Base-by-base conservation (phyloP, 2,329 filamentous ascomycete genomes). In the Piedraia hortae region DNA sequence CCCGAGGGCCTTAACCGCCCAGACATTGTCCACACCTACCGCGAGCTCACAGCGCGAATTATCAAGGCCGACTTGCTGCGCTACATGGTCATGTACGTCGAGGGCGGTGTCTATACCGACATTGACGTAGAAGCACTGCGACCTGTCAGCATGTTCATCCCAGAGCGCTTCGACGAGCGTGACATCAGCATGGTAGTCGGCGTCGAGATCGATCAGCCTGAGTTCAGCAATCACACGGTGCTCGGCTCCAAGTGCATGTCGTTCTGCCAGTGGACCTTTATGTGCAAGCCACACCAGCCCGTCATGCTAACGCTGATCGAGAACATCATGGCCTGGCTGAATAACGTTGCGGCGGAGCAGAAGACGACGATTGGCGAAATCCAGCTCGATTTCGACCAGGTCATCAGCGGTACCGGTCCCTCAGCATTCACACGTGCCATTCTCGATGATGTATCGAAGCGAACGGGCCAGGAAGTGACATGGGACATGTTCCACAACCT, bases 181-280 rank as follows among this genome's bases (percentile, higher is more conserved):
- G 60, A 70, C n/a, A 54, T 73, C 21, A 62, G 71, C 32, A 59
- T 73, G 51, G 59, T 74, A 10, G 57, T 73, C 12, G 64, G 67
- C 8, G 51, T 74, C 1, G 68, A 74, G 38, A 67, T 73, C 26
- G 68, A 73, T 35, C 57, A 72, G 41, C 67, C 67, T 0, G 53
- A 61, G 5, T 72, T 62, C 43, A 47, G 45, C 10, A 44, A 62
- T 21, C 67, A 73, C 36, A 53, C 60, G 2, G 63, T 73, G 14
- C 49, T 73, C 1, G 67, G 68, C 8, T 54, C 53, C 21, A 73
- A 73, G 43, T 71, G 60, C 16, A 50, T 54, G 31, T 73, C 66
- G 0, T 73, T 74, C 38, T 73, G 67, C 39, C 68, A 73, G 36
- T 74, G 68, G 68, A 73, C 68, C 0, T 70, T 73, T 34, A 66